Conservation (phyloP, 1,284 basidiomycete genomes). For the Cryptococcus sp. region DNA sequence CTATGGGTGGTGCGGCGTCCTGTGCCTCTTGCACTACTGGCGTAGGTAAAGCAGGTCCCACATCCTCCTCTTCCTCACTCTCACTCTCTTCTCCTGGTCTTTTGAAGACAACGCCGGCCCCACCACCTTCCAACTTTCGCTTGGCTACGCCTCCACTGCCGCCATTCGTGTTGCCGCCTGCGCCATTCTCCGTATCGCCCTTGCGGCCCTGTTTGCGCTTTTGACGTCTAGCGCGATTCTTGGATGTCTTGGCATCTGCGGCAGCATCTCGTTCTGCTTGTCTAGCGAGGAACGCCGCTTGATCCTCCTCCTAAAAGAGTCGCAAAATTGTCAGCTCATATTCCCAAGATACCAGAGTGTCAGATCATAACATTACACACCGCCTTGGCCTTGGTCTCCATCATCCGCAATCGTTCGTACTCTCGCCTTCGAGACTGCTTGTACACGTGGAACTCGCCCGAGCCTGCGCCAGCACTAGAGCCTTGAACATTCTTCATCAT, state of each 20-base stretch:
- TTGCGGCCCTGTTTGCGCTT: conserved; percentile 77
- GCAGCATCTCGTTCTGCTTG: conserved; percentile 65
- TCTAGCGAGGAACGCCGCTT: conserved; percentile 66
- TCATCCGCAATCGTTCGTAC: conserved; percentile 87
- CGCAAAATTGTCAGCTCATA: no score
- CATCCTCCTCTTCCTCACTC: conserved; percentile 26
- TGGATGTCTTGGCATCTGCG: conserved; percentile 83
- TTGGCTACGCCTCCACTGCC: conserved; percentile 24
- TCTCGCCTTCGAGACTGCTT: conserved; percentile 91
- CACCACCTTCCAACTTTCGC: conserved; percentile 46
- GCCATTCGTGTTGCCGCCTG: conserved; percentile 3
- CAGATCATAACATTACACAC: conserved; percentile 55
- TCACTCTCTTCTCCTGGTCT: conserved; percentile 37
- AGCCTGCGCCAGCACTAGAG: conserved; percentile 82
- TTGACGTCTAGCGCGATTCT: conserved; percentile 84
- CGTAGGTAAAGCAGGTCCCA: conserved; percentile 9
- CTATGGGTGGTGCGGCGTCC: conserved; percentile 24
- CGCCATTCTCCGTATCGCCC: conserved; percentile 35
- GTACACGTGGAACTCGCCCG: conserved; percentile 97
- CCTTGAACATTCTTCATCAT: conserved; percentile 99
- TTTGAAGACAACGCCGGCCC: conserved; percentile 34
- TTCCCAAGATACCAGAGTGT: no score
- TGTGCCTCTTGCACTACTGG: conserved; percentile 9
- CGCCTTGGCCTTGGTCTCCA: conserved; percentile 79
- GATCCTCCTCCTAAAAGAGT: conserved; percentile 62